phyloP scores from a whole-genome alignment of 73 alveolate genomes.

The Paramecium pentaurelia region DNA sequence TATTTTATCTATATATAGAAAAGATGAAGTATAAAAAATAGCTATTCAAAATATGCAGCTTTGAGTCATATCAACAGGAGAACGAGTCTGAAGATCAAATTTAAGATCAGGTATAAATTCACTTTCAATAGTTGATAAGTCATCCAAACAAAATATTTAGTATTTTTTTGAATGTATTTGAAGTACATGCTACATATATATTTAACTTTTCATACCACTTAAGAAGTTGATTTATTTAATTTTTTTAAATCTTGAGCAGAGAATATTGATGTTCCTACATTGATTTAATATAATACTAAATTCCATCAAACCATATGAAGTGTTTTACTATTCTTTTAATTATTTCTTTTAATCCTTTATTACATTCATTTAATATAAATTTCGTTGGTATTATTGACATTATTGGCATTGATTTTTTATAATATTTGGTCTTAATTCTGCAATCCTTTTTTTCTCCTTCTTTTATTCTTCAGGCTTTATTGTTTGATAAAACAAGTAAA shows the following conservation, averaged over 20 bases:
- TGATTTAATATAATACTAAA: not conserved
- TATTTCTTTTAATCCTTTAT: not conserved
- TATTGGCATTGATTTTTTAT: not conserved
- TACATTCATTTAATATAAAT: not conserved
- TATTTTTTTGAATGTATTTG: not conserved
- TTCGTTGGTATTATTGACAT: not conserved
- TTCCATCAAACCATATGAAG: not conserved
- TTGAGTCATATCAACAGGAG: conserved; percentile 10
- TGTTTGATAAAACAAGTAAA: not conserved
- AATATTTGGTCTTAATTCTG: not conserved
- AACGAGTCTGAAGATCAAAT: not conserved
- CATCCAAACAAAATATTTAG: not conserved
- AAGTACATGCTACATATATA: conserved; percentile 11
- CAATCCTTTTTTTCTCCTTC: not conserved
- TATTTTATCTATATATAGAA: too few species aligned
- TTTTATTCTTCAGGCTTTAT: not conserved
- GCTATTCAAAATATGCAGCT: conserved; percentile 15
- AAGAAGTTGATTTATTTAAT: not conserved
- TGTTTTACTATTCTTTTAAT: not conserved
- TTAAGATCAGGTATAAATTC: not conserved
- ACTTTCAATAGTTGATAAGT: conserved; percentile 2
- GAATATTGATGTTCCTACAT: not conserved
- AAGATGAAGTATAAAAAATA: too few species aligned
- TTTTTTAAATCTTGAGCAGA: not conserved
- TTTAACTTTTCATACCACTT: conserved; percentile 9